These are phyloP conservation scores for Clitopilus passeckerianus DNA, from an alignment of 768 basidiomycete species.

Conservation along the genomic window DNA sequence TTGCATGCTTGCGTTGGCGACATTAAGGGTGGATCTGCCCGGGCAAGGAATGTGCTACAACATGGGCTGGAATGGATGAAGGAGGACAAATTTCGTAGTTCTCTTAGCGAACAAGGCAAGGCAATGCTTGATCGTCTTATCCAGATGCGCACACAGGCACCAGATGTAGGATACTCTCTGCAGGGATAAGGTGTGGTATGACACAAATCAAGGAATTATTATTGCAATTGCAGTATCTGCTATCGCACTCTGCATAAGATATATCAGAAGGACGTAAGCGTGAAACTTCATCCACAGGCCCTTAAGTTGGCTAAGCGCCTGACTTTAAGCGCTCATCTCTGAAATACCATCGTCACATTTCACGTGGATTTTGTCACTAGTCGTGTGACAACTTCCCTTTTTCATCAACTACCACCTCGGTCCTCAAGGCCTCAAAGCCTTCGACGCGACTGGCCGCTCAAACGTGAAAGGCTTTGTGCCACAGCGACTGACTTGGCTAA, in stretches of 20 bases:
- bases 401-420: background rate
- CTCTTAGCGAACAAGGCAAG: slow-evolving; percentile 39
- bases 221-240: background rate
- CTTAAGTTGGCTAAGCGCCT: too few species aligned
- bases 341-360: background rate
- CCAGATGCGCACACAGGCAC: slow-evolving; percentile 37
- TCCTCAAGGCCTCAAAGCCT: background rate
- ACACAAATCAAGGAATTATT: background rate
- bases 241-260: too few species aligned
- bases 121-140: slow-evolving; percentile 59
- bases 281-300: too few species aligned
- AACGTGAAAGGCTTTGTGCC: background rate
- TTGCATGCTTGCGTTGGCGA: slow-evolving; percentile 70
- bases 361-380: background rate
- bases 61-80: slow-evolving; percentile 74
- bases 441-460: background rate
- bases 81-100: slow-evolving; percentile 37
- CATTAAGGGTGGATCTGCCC: slow-evolving; percentile 50
- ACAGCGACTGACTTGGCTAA: background rate
- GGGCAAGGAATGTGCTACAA: slow-evolving; percentile 72
- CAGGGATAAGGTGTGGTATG: slow-evolving; percentile 5
- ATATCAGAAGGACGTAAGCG: too few species aligned
- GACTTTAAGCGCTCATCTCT: too few species aligned
- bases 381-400: background rate
- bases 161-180: slow-evolving; percentile 53